A percentile compares a stretch with the other conserved stretches of the same genome.
These are phyloP conservation scores for Kondoa malvinella DNA, from an alignment of 768 basidiomycete genomes.

Conservation along the genomic window DNA sequence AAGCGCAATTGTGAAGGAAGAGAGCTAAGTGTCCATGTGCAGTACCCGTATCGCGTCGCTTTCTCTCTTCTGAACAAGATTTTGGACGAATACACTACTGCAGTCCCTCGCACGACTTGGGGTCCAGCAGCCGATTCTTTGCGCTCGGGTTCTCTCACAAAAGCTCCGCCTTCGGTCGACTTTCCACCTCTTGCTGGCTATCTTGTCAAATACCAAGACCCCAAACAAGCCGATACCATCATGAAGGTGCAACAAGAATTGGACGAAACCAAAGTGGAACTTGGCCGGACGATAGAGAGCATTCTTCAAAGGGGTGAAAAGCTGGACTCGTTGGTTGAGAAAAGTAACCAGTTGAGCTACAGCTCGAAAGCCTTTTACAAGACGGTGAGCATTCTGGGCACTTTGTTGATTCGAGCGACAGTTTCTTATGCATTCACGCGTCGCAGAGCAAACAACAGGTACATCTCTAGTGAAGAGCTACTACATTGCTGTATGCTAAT, in stretches of 20 bases:
- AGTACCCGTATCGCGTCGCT: constrained; percentile 83
- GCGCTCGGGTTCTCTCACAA: constrained; percentile 20
- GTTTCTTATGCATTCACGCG: background rate
- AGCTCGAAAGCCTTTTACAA: constrained; percentile 99
- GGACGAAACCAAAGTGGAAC: constrained; percentile 96
- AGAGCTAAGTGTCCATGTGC: background rate
- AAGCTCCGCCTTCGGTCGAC: constrained; percentile 42
- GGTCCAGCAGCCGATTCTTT: constrained; percentile 9
- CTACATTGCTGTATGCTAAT: background rate
- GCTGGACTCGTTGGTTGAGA: constrained; percentile 83
- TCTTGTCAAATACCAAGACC: constrained; percentile 87
- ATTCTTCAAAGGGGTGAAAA: constrained; percentile 92
- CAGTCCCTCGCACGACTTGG: constrained; percentile 57
- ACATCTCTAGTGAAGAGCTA: background rate
- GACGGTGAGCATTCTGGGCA: constrained; percentile 48
- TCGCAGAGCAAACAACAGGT: background rate
- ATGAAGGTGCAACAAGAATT: constrained; percentile 96
- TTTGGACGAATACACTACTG: constrained; percentile 73
- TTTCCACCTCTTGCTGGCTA: constrained; percentile 64
- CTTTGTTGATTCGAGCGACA: background rate
- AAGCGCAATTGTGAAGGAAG: too few species aligned
- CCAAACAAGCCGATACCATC: constrained; percentile 87
- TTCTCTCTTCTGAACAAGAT: constrained; percentile 87
- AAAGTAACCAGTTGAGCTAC: constrained; percentile 49
- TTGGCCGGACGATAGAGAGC: constrained; percentile 99